Evolutionary conservation across 345 rosid species (phyloP).

Genomic region (Syzygium aromaticum): DNA sequence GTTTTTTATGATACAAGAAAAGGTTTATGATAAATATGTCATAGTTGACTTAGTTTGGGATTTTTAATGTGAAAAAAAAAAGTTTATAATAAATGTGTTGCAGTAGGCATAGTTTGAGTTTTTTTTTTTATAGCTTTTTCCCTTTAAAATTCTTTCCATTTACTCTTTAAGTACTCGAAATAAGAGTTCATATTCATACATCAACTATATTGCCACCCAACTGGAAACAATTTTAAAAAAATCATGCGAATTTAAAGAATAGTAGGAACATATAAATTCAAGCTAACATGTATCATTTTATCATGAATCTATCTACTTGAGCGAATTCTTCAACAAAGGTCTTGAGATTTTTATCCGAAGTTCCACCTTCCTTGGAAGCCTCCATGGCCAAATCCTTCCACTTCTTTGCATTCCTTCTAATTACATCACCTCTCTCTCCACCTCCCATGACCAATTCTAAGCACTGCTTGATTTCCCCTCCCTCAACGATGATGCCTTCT

Average conservation of each 20-base stretch:
- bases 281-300: background rate
- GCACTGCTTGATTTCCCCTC: constrained; percentile 14
- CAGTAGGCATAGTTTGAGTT: no score
- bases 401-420: constrained; percentile 13
- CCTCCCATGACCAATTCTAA: constrained; percentile 22
- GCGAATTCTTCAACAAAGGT: background rate
- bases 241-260: background rate
- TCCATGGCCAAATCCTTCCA: no score
- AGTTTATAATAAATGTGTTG: no score
- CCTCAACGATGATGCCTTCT: constrained; percentile 6
- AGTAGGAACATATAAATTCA: background rate
- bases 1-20: no score
- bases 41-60: no score
- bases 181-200: background rate
- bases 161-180: background rate
- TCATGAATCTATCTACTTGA: background rate
- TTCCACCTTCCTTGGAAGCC: constrained; percentile 13
- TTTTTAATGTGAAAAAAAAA: no score
- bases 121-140: no score
- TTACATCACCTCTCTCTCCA: constrained; percentile 3
- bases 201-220: no score
- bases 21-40: no score
- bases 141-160: background rate
- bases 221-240: background rate
- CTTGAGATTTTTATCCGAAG: constrained; percentile 8